Percentiles rank a stretch among this genome's conserved stretches.
These are phyloP conservation scores for Udeniomyces megalosporus DNA, from an alignment of 768 basidiomycete genomes.

Conservation along the genomic window DNA sequence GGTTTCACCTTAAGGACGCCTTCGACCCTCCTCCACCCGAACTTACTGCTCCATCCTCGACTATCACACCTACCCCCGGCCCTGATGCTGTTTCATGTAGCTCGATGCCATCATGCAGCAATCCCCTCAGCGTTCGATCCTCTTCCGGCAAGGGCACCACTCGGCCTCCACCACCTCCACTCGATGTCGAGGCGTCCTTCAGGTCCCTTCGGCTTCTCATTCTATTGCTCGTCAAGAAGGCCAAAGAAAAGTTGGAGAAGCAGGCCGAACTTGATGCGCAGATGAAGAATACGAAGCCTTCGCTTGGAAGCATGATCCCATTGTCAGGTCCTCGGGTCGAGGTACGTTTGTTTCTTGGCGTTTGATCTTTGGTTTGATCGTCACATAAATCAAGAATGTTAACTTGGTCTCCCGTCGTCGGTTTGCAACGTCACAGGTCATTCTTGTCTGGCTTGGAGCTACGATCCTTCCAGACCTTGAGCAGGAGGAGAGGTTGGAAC, in stretches of 20 bases:
- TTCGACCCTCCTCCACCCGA: background rate
- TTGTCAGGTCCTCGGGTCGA: constrained; percentile 75
- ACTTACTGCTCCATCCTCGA: background rate
- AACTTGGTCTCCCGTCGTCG: background rate
- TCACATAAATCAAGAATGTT: background rate
- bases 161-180: background rate
- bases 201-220: constrained; percentile 58
- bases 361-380: background rate
- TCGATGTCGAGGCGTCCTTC: constrained; percentile 37
- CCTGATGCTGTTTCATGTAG: background rate
- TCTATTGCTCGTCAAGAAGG: constrained; percentile 49
- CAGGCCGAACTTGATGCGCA: constrained; percentile 27
- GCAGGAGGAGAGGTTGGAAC: background rate
- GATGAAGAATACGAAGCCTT: constrained; percentile 34
- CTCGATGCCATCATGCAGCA: no score
- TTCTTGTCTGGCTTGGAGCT: constrained; percentile 70
- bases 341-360: constrained; percentile 27
- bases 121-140: constrained; percentile 13
- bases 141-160: background rate
- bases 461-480: constrained; percentile 65
- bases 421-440: background rate
- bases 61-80: background rate
- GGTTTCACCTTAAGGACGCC: background rate
- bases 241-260: constrained; percentile 44
- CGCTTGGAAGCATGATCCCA: constrained; percentile 52